Evolutionary conservation across 495 filamentous ascomycete species (phyloP), one percentile per base, ranked within the genome.

Genomic region (Lasiosphaeria ovina): DNA sequence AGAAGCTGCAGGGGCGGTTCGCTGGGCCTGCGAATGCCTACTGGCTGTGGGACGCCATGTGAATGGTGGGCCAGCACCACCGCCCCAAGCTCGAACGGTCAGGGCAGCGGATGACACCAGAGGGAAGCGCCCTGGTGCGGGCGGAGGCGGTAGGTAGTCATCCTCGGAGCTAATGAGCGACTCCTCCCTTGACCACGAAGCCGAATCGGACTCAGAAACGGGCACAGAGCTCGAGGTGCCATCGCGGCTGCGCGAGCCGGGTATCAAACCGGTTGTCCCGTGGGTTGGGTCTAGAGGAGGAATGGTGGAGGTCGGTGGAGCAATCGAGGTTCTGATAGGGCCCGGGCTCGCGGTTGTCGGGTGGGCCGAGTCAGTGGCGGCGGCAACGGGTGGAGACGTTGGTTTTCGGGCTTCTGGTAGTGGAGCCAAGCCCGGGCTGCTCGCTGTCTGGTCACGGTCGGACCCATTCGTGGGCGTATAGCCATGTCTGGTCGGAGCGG

Each of bases 81-180:
- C 33, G 6, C 24, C 50, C 24, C 24, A 24, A 14, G 32, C 40
- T 44, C 1, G 42, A 16, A 4, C 24, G 34, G n/a, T 9, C 3
- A 50, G 12, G 14, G 32, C 24, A 16, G 12, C 2, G 33, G 47
- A 12, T n/a, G 16, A 33, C 34, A 51, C n/a, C 10, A 36, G 16
- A 42, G 5, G 56, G 47, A 32, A 44, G 12, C 8, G n/a, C 33
- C 17, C 55, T 50, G 3, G 38, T 51, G 47, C 3, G 4, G 48
- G 47, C 33, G 55, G 55, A 4, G 48, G 47, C 33, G 55, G 55
- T 4, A 50, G 14, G 12, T 17, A 24, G 24, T 57, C 55, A 31
- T 59, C 57, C 34, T 50, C 49, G 10, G 57, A 59, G 24, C 57
- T 59, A 11, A 9, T 10, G 4, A 36, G 24, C 6, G 57, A 59